phyloP scores from a whole-genome alignment of 2,329 filamentous ascomycete species.

The Paraconiothyrium brasiliense region DNA sequence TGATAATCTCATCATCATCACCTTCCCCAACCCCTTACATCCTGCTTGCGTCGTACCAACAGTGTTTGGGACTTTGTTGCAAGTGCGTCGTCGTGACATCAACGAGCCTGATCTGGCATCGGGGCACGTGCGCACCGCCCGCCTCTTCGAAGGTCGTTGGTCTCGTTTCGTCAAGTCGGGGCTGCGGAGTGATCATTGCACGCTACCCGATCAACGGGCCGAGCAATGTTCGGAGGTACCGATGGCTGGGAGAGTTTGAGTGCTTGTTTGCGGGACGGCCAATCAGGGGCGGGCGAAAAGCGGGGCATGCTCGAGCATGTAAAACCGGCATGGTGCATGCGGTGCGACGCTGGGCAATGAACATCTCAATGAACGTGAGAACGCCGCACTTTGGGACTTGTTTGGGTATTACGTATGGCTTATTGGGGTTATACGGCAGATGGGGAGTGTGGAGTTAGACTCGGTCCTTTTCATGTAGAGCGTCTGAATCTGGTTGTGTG shows the following conservation, averaged over 20 bases:
- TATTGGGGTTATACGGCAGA: conserved; percentile 10
- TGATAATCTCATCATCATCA: conserved; percentile 26
- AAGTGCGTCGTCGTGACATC: conserved; percentile 19
- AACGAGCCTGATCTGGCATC: conserved; percentile 15
- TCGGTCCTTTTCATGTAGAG: neutral
- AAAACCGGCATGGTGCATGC: neutral
- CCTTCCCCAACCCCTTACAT: neutral
- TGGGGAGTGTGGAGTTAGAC: neutral
- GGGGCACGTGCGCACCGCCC: conserved; percentile 8
- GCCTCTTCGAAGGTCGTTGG: neutral
- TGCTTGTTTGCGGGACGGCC: neutral
- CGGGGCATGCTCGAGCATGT: neutral
- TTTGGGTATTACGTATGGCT: conserved; percentile 14
- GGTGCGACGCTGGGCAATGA: neutral
- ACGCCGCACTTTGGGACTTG: conserved; percentile 9
- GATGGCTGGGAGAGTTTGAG: neutral
- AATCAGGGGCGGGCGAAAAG: neutral
- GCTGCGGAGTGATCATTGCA: neutral
- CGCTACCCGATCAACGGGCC: conserved; percentile 3
- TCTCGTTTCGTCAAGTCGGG: neutral
- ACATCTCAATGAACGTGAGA: neutral
- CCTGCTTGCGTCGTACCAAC: neutral
- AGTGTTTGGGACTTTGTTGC: conserved; percentile 4
- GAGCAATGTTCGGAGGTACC: neutral
- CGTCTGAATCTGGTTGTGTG: neutral